Conservation (phyloP, 2,329 filamentous ascomycete species). For the Aspergillus melleus region DNA sequence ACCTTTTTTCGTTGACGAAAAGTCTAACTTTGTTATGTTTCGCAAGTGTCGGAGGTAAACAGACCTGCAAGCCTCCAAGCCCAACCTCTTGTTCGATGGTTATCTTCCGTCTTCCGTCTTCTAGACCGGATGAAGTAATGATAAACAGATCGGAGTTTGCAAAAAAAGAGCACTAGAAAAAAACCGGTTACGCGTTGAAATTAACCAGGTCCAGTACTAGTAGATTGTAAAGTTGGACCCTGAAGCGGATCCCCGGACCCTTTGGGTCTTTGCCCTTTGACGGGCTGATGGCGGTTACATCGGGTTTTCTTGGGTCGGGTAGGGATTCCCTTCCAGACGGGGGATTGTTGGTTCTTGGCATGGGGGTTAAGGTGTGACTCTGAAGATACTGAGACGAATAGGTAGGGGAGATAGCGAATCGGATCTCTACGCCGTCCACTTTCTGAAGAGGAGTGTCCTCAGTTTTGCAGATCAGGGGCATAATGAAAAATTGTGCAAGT, state of each 20-base stretch:
- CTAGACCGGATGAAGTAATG: conserved; percentile 3
- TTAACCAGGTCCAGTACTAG: not conserved
- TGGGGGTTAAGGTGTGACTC: not conserved
- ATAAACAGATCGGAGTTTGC: conserved; percentile 1
- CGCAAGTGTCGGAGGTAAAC: too few species aligned
- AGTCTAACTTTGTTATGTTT: too few species aligned
- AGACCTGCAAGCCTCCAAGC: too few species aligned
- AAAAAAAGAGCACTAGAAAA: not conserved
- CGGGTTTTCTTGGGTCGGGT: not conserved
- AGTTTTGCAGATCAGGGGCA: not conserved
- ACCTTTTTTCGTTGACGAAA: too few species aligned
- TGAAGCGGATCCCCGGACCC: not conserved
- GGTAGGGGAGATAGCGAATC: not conserved
- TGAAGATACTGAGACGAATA: not conserved
- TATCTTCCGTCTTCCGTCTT: not conserved
- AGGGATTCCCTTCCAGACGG: not conserved
- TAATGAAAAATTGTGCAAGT: not conserved
- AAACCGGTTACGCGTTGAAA: not conserved
- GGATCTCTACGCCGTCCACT: not conserved
- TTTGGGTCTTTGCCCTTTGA: not conserved
- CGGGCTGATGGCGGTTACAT: not conserved
- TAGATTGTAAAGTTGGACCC: not conserved
- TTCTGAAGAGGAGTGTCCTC: not conserved
- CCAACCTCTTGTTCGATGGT: not conserved
- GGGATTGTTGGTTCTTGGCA: not conserved